Base-by-base conservation (phyloP, 306 rosid genomes). In the Dalbergia cultrata region DNA sequence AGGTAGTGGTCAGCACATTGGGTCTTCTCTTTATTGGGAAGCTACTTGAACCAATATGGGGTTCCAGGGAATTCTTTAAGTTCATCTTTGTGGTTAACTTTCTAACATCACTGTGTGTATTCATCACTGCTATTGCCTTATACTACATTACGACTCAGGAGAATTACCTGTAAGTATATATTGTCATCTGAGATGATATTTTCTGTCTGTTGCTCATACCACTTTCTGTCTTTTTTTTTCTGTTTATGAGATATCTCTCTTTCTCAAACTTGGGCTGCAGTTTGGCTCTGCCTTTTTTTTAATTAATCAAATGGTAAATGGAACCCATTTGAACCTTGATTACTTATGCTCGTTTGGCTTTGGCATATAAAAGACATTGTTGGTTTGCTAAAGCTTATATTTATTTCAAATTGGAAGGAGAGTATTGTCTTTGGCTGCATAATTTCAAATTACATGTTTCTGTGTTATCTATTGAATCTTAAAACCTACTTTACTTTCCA, bases 41-140 rank as follows among this genome's bases (percentile, higher is more conserved):
- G 91, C 87, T 91, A 81, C 95, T 94, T 85, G 95, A 94, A 72
- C 97, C 98, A 74, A 62, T 92, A 61, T 94, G 95, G 98, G 98
- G 98, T 45, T 72, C 98, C 67, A 89, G 89, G 89, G 98, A 94
- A 84, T 92, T 94, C 87, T 85, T 90, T 76, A 90, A 94, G 87
- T 94, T 94, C 90, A 92, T 92, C 85, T 87, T 94, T 83, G 84
- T 89, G 16, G 91, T 94, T 64, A 94, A 94, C 88, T 88, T 92
- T 86, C 86, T 94, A 50, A 92, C 92, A 67, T 94, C 95, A 33
- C 71, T 90, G 21, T 92, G 90, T 60, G 86, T 89, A 75, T 94
- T 94, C 72, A 80, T 92, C 82, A 92, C 95, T 60, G 95, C 98
- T 58, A 92, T 94, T 75, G 89, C 92, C 59, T 76, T 94, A 63